phyloP scores from a whole-genome alignment of 2,329 filamentous ascomycete species.

The Hirsutella minnesotensis region DNA sequence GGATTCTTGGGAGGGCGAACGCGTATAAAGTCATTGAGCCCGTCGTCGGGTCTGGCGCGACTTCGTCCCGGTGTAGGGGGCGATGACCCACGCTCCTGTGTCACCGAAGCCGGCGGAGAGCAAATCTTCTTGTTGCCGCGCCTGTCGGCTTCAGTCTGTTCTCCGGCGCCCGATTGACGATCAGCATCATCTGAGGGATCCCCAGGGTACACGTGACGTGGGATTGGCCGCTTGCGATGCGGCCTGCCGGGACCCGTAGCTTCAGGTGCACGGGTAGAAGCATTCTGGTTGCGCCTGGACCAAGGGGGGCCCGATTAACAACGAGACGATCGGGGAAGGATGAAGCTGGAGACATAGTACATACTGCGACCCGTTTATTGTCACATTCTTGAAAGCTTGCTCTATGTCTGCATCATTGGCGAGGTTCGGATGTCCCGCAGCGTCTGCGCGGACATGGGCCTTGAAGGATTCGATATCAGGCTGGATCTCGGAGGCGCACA shows the following conservation, averaged over 20 bases:
- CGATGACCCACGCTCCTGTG: slow-evolving; percentile 8
- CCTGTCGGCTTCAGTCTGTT: slow-evolving; percentile 5
- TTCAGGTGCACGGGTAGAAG: background rate
- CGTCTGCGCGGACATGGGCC: slow-evolving; percentile 11
- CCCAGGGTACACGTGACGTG: slow-evolving; percentile 1
- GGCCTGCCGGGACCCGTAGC: background rate
- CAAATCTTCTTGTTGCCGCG: slow-evolving; percentile 15
- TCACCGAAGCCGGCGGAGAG: slow-evolving; percentile 14
- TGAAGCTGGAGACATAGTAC: background rate
- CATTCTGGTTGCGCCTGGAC: background rate
- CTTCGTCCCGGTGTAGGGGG: slow-evolving; percentile 10
- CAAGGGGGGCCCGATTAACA: background rate
- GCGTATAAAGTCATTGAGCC: slow-evolving; percentile 12
- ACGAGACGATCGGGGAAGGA: background rate
- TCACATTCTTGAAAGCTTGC: slow-evolving; percentile 12
- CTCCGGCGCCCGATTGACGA: slow-evolving; percentile 1
- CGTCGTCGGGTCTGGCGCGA: slow-evolving; percentile 6
- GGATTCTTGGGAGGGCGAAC: slow-evolving; percentile 9
- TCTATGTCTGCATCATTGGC: slow-evolving; percentile 13
- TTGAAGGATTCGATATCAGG: slow-evolving; percentile 14
- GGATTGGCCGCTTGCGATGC: slow-evolving; percentile 6
- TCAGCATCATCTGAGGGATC: slow-evolving; percentile 3
- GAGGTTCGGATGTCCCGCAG: slow-evolving; percentile 9
- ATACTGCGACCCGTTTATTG: slow-evolving; percentile 7
- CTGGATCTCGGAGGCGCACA: slow-evolving; percentile 13